Evolutionary conservation across 768 basidiomycete species (phyloP), one percentile per base, ranked within the genome.

Genomic region (Asterophora parasitica): DNA sequence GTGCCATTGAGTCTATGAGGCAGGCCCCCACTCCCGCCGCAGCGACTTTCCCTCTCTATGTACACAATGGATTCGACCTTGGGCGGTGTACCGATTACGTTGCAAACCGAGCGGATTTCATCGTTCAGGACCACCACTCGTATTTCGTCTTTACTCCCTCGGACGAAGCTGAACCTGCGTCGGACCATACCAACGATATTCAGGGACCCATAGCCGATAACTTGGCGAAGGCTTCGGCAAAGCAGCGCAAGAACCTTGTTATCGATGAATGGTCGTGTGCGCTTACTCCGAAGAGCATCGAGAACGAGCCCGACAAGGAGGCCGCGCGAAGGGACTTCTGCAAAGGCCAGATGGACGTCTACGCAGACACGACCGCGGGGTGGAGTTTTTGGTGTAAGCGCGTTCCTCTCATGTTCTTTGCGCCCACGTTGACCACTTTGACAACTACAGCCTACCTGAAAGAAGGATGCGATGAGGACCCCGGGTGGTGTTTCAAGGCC

Each of bases 211-310:
- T 57, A 59, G 80, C 56, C 52, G 62, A 61, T 57, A 69, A 58
- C 40, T 60, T 60, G 55, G 57, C 57, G 10, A 49, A 46, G 1
- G 60, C 62, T 1, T 63, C 66, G 7, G 42, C 35, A 11, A 55
- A 56, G 34, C 57, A 64, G 36, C 63, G 57, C 7, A 56, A 68
- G 7, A 82, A 82, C 16, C 61, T 93, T 10, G 73, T 92, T n/a
- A 74, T 92, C 2, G 88, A 78, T 17, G 90, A 92, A 60, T 92
- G 83, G 80, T 88, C 85, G n/a, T 88, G 83, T 16, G 85, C 84
- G 0, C 67, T 92, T 51, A 82, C 86, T 44, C 76, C 79, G 2
- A 56, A 77, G 46, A 83, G 85, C 53, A 56, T 84, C 13, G 61
- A 73, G 6, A 62, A 62, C 7, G 80, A 79, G 49, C 30, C 54